These are phyloP conservation scores for Moesziomyces parantarcticus DNA, from an alignment of 1,284 basidiomycete genomes.

Conservation along the genomic window DNA sequence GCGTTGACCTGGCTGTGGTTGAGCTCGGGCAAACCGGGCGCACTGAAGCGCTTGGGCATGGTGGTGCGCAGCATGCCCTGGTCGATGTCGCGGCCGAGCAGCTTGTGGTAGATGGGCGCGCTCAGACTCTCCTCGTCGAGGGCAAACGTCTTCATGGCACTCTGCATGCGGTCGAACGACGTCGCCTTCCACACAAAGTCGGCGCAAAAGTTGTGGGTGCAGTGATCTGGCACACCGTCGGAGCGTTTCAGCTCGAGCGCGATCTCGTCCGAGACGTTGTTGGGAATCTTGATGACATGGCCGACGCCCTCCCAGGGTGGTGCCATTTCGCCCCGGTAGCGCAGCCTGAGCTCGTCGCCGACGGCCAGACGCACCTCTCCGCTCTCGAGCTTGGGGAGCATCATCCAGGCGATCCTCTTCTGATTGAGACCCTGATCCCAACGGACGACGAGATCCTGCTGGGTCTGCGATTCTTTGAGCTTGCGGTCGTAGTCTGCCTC, in stretches of 20 bases:
- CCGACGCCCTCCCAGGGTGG: conserved; percentile 90
- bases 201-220: conserved; percentile 92
- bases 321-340: conserved; percentile 87
- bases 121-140: conserved; percentile 99
- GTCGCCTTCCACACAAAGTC: conserved; percentile 99
- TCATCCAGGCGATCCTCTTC: conserved; percentile 96
- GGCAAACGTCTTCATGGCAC: conserved; percentile 99
- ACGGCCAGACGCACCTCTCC: conserved; percentile 96
- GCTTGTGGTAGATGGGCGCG: conserved; percentile 98
- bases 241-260: conserved; percentile 88
- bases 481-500: conserved; percentile 99
- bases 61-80: conserved; percentile 83
- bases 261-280: conserved; percentile 98
- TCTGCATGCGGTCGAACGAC: conserved; percentile 98
- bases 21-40: conserved; percentile 94
- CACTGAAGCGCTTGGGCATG: conserved; percentile 96
- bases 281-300: conserved; percentile 99
- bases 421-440: conserved; percentile 99
- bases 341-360: conserved; percentile 91
- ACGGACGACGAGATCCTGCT: conserved; percentile 91
- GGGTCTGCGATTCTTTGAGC: conserved; percentile 97
- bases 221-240: conserved; percentile 93
- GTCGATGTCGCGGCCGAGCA: conserved; percentile 93
- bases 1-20: conserved; percentile 99
- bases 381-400: conserved; percentile 94